Conservation (phyloP, 257 asterid genomes). For the Knoxia roxburghii region DNA sequence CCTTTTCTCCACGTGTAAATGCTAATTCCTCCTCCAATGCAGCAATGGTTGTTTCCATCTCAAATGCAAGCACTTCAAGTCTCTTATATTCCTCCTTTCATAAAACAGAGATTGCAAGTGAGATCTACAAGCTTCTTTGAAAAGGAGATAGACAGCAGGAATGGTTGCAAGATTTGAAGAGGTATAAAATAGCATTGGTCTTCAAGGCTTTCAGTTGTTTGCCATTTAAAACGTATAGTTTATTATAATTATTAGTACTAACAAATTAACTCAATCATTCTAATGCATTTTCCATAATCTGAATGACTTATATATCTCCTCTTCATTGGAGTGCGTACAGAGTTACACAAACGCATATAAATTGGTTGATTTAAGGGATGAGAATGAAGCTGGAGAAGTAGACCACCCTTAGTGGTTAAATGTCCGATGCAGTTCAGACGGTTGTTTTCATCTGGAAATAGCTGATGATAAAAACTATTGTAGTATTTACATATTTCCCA, state of each 20-base stretch:
- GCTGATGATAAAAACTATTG: background rate
- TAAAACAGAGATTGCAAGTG: background rate
- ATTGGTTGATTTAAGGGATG: background rate
- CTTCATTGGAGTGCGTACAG: too few species aligned
- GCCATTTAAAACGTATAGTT: background rate
- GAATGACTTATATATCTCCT: too few species aligned
- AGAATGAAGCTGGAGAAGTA: background rate
- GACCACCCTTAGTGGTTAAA: background rate
- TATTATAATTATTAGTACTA: background rate
- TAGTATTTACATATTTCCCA: background rate
- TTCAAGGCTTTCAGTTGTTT: background rate
- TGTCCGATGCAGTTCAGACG: background rate
- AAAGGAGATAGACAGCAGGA: background rate
- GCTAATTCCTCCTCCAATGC: constrained; percentile 69
- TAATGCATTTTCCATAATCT: too few species aligned
- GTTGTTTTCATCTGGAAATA: background rate
- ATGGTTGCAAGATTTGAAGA: background rate
- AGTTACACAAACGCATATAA: background rate
- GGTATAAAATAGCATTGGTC: background rate
- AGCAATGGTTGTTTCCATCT: constrained; percentile 82
- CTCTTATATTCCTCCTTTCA: constrained; percentile 72
- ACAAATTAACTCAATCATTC: background rate
- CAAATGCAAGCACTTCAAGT: constrained; percentile 86
- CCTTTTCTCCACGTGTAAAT: constrained; percentile 44
- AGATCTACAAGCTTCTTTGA: background rate